Conservation (phyloP, 23 red algal species). For the Pyropia haitanensis region DNA sequence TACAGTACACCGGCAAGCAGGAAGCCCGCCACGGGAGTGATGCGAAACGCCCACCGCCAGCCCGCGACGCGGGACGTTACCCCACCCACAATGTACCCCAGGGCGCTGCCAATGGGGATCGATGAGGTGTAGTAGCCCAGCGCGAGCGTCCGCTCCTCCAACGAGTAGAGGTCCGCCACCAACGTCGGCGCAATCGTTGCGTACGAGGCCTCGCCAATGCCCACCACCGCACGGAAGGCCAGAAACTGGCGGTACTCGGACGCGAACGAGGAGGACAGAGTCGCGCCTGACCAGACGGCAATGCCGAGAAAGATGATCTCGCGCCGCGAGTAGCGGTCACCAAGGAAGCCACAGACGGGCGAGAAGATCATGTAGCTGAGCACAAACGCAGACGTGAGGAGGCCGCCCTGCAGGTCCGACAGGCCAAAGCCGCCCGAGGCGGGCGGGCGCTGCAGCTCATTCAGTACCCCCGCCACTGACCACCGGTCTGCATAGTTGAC, state of each 20-base stretch:
- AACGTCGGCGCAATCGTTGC: slow-evolving; percentile 61
- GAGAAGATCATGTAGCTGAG: slow-evolving; percentile 73
- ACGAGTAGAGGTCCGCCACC: slow-evolving; percentile 69
- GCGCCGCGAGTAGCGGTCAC: slow-evolving; percentile 53
- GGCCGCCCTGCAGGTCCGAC: slow-evolving; percentile 41
- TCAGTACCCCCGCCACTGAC: slow-evolving; percentile 59
- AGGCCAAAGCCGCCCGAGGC: slow-evolving; percentile 56
- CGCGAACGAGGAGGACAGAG: slow-evolving; percentile 41
- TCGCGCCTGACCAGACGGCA: slow-evolving; percentile 31
- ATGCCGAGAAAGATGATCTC: slow-evolving; percentile 46
- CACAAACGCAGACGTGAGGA: slow-evolving; percentile 67
- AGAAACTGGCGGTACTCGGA: slow-evolving; percentile 48
- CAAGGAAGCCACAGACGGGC: slow-evolving; percentile 71
- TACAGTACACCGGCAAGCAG: slow-evolving; percentile 32
- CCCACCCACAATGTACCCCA: slow-evolving; percentile 69
- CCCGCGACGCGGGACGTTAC: slow-evolving; percentile 42
- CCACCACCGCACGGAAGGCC: slow-evolving; percentile 63
- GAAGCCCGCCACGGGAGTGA: slow-evolving; percentile 47
- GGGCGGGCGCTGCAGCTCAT: slow-evolving; percentile 43
- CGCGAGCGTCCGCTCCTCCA: slow-evolving; percentile 45
- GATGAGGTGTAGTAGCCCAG: slow-evolving; percentile 49
- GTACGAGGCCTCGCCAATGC: slow-evolving; percentile 70
- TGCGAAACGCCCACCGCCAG: slow-evolving; percentile 76
- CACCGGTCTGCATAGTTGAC: slow-evolving; percentile 40
- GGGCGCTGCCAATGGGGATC: slow-evolving; percentile 47